A percentile compares a stretch with the other conserved stretches of the same genome.
Evolutionary conservation across 805 yeast species (phyloP).

Genomic region (Lachancea thermotolerans): DNA sequence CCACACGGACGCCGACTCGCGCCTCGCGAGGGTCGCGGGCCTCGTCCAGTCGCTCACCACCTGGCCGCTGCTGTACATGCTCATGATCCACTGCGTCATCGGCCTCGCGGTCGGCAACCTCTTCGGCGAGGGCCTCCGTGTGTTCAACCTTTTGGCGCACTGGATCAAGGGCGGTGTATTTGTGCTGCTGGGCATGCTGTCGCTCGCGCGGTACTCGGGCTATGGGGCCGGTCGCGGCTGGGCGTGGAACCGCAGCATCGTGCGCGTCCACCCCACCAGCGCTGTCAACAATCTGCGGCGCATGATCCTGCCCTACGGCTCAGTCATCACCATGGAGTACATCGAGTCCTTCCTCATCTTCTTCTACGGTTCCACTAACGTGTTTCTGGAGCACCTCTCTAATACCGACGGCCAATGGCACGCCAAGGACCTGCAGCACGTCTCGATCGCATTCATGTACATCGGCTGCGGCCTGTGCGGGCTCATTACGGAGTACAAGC

Average conservation of each 20-base stretch:
- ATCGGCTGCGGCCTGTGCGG: slow-evolving; percentile 94
- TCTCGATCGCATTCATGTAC: slow-evolving; percentile 82
- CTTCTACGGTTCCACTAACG: slow-evolving; percentile 83
- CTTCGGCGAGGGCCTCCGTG: slow-evolving; percentile 57
- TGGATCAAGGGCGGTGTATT: slow-evolving; percentile 95
- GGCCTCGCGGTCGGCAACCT: slow-evolving; percentile 58
- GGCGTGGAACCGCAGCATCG: slow-evolving; percentile 73
- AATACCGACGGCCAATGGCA: slow-evolving; percentile 76
- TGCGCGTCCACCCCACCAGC: slow-evolving; percentile 22
- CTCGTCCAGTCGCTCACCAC: slow-evolving; percentile 47
- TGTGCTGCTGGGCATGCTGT: slow-evolving; percentile 61
- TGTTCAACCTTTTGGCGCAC: slow-evolving; percentile 86
- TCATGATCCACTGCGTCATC: slow-evolving; percentile 47
- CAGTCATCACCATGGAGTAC: slow-evolving; percentile 71
- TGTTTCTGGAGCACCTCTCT: slow-evolving; percentile 85
- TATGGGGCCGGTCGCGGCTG: slow-evolving; percentile 69
- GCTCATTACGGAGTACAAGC: slow-evolving; percentile 63
- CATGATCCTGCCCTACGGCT: slow-evolving; percentile 34
- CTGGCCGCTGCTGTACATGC: slow-evolving; percentile 57
- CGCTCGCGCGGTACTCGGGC: slow-evolving; percentile 86
- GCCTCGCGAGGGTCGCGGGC: slow-evolving; percentile 19
- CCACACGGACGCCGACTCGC: background rate
- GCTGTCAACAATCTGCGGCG: slow-evolving; percentile 20
- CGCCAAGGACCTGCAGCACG: slow-evolving; percentile 86
- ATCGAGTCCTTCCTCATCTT: slow-evolving; percentile 73